Evolutionary conservation across 2,329 filamentous ascomycete genomes (phyloP).

Genomic region (Fusarium sp.): DNA sequence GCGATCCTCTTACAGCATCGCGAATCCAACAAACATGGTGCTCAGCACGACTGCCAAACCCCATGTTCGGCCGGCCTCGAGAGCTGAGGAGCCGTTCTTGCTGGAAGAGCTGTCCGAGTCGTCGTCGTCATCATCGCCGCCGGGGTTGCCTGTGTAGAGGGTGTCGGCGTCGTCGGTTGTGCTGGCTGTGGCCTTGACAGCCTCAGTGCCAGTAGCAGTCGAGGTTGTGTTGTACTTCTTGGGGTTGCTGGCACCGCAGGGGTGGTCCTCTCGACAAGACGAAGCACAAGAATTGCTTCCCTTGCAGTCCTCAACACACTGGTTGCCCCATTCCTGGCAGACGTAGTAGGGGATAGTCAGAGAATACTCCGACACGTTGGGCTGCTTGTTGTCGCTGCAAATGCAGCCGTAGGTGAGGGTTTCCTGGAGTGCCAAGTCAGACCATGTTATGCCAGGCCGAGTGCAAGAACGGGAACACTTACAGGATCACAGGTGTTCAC

Average conservation of each 20-base stretch:
- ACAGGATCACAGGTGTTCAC: constrained; percentile 74
- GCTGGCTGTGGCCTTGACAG: constrained; percentile 51
- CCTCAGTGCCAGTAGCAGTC: constrained; percentile 47
- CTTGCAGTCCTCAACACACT: constrained; percentile 69
- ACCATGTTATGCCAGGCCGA: background rate
- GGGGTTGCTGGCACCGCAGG: constrained; percentile 74
- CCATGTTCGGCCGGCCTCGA: constrained; percentile 50
- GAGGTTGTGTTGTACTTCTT: constrained; percentile 64
- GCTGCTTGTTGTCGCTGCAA: constrained; percentile 70
- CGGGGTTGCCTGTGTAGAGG: constrained; percentile 46
- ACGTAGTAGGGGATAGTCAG: constrained; percentile 80
- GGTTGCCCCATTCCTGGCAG: constrained; percentile 73
- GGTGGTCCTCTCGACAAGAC: constrained; percentile 69
- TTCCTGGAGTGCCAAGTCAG: constrained; percentile 50
- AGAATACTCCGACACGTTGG: constrained; percentile 79
- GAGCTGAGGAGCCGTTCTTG: constrained; percentile 43
- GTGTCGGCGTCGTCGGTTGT: constrained; percentile 46
- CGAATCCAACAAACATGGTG: constrained; percentile 53
- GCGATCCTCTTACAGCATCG: constrained; percentile 47
- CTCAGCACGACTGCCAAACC: constrained; percentile 51
- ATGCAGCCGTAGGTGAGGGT: constrained; percentile 74
- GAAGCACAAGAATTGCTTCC: constrained; percentile 64
- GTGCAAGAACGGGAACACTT: constrained; percentile 44
- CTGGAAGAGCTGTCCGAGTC: constrained; percentile 20
- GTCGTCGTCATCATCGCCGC: constrained; percentile 12